phyloP scores from a whole-genome alignment of 2,329 filamentous ascomycete genomes.

The Fusarium continuum region DNA sequence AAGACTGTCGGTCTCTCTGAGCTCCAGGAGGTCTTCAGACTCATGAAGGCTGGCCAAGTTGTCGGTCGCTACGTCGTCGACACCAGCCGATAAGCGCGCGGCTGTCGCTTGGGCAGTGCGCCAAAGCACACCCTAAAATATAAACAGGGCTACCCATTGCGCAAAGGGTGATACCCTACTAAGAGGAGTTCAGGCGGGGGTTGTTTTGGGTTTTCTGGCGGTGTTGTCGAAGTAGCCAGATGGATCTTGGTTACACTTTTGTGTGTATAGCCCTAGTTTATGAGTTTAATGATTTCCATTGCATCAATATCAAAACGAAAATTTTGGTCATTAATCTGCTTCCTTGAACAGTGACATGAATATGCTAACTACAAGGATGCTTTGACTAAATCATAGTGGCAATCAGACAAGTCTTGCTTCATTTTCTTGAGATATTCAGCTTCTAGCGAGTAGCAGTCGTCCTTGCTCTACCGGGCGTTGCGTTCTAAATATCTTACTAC shows the following conservation, averaged over 20 bases:
- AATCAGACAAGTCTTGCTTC: not conserved
- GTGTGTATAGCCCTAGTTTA: slow-evolving; percentile 38
- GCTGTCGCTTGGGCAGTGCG: slow-evolving; percentile 26
- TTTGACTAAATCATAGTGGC: not conserved
- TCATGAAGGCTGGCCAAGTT: slow-evolving; percentile 76
- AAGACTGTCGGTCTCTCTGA: slow-evolving; percentile 85
- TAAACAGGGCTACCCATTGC: slow-evolving; percentile 32
- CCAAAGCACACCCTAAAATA: slow-evolving; percentile 17
- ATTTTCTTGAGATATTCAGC: not conserved
- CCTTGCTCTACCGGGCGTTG: no score
- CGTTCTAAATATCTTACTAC: no score
- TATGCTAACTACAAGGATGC: not conserved
- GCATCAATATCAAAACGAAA: slow-evolving; percentile 39
- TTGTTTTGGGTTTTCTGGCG: slow-evolving; percentile 40
- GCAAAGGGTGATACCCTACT: slow-evolving; percentile 35
- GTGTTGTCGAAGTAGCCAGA: slow-evolving; percentile 40
- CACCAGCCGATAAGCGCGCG: slow-evolving; percentile 65
- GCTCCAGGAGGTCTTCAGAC: slow-evolving; percentile 80
- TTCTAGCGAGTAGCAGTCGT: no score
- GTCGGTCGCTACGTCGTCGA: slow-evolving; percentile 84
- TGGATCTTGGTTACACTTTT: slow-evolving; percentile 35
- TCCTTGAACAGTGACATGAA: not conserved
- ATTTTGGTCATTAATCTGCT: slow-evolving; percentile 26
- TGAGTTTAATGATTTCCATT: slow-evolving; percentile 42
- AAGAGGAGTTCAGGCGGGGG: slow-evolving; percentile 44